Conservation (phyloP, 768 basidiomycete genomes). For the Panaeolus cyanescens region DNA sequence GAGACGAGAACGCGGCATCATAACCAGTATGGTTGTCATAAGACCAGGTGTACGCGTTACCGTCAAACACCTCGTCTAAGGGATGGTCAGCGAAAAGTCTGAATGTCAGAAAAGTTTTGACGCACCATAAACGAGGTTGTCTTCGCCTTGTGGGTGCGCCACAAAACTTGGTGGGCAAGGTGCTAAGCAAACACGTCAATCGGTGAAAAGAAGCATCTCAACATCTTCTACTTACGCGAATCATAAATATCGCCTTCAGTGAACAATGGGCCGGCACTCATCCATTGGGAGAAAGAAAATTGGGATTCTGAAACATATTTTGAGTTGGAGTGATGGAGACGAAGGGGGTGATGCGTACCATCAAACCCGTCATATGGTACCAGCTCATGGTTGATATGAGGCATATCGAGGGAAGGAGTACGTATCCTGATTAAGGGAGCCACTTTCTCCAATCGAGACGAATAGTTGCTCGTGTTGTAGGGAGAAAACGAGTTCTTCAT, state of each 20-base stretch:
- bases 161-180: constrained; percentile 24
- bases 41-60: constrained; percentile 23
- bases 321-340: not conserved
- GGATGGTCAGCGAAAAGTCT: not conserved
- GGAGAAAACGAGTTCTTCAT: constrained; percentile 18
- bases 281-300: constrained; percentile 25
- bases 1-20: constrained; percentile 22
- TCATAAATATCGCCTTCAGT: constrained; percentile 28
- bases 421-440: constrained; percentile 23
- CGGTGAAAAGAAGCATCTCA: not conserved
- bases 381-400: constrained; percentile 13
- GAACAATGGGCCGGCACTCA: constrained; percentile 20
- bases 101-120: not conserved
- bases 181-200: constrained; percentile 9
- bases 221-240: constrained; percentile 14
- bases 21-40: constrained; percentile 25
- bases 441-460: constrained; percentile 13
- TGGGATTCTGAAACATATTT: constrained; percentile 16
- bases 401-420: constrained; percentile 18
- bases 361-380: constrained; percentile 16
- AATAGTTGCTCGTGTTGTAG: constrained; percentile 20
- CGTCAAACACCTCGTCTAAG: constrained; percentile 24
- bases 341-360: not conserved
- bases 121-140: constrained; percentile 14
- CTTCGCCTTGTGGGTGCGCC: constrained; percentile 10